These are phyloP conservation scores for Trypanosoma platydactyli DNA, from an alignment of 208 protist species.

Conservation along the genomic window DNA sequence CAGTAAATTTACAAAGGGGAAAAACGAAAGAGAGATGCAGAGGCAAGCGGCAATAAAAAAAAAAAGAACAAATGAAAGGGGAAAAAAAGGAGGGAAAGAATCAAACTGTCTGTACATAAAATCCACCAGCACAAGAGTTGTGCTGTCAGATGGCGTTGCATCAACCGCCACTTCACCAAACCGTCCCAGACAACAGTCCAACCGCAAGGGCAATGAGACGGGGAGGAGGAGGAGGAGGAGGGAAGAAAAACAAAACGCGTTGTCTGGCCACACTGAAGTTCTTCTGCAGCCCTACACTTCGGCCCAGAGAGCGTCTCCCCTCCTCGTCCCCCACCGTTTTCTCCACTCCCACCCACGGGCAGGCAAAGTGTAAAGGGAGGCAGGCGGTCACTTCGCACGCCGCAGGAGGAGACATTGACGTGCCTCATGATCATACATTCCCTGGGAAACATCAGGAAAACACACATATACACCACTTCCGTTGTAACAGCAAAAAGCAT, in stretches of 20 bases:
- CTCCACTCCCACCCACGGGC: too few species aligned
- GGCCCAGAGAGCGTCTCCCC: too few species aligned
- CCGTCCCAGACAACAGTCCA: too few species aligned
- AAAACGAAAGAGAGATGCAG: conserved; percentile 4
- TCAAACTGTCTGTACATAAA: neutral
- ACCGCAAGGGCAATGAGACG: neutral
- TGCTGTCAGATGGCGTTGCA: too few species aligned
- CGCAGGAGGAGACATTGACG: too few species aligned
- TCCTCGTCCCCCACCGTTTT: too few species aligned
- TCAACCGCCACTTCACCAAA: too few species aligned
- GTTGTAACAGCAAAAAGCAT: neutral
- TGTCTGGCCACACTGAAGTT: neutral
- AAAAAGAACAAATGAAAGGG: conserved; percentile 4
- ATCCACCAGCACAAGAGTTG: too few species aligned
- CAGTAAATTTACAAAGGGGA: neutral
- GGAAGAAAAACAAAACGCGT: neutral
- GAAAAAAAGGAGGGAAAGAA: conserved; percentile 9
- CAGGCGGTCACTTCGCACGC: too few species aligned
- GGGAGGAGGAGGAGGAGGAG: conserved; percentile 4
- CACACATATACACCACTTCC: neutral
- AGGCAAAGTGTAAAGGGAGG: too few species aligned
- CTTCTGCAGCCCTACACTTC: neutral
- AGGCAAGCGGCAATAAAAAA: conserved; percentile 10
- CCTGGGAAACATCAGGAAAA: too few species aligned
- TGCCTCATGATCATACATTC: too few species aligned